Evolutionary conservation across 257 asterid genomes (phyloP).

Genomic region (Ilex aquifolium): DNA sequence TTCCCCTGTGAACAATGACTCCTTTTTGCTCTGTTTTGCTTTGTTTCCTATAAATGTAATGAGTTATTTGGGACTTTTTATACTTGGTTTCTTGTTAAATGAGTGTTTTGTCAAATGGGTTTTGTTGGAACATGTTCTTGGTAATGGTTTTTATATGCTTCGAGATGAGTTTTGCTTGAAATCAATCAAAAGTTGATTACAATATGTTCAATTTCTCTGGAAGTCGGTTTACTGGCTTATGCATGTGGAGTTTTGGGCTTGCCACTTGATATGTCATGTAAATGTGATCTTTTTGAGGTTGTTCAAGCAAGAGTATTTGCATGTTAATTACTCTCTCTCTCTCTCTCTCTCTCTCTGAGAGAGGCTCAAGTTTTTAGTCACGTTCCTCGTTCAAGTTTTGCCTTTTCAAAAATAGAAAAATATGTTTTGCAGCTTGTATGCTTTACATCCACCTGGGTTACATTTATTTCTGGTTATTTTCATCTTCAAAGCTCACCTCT

Average conservation of each 20-base stretch:
- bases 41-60: too few relatives aligned
- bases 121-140: neutral
- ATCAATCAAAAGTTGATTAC: neutral
- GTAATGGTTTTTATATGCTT: neutral
- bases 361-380: too few relatives aligned
- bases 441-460: too few relatives aligned
- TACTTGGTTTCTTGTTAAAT: too few relatives aligned
- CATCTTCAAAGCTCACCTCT: too few relatives aligned
- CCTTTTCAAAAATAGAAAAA: too few relatives aligned
- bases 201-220: too few relatives aligned
- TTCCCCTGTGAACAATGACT: constrained; percentile 1
- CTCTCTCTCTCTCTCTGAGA: too few relatives aligned
- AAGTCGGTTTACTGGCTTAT: neutral
- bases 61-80: neutral
- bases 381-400: too few relatives aligned
- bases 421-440: too few relatives aligned
- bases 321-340: constrained; percentile 1
- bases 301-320: constrained; percentile 12
- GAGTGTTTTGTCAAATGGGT: constrained; percentile 1
- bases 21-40: constrained; percentile 1
- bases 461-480: too few relatives aligned
- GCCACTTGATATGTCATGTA: constrained; percentile 3
- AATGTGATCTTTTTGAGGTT: constrained; percentile 11
- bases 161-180: constrained; percentile 10
- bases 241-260: neutral